These are phyloP conservation scores for Coemansia sp. DNA, from an alignment of 192 early-diverging fungal species.

Conservation along the genomic window DNA sequence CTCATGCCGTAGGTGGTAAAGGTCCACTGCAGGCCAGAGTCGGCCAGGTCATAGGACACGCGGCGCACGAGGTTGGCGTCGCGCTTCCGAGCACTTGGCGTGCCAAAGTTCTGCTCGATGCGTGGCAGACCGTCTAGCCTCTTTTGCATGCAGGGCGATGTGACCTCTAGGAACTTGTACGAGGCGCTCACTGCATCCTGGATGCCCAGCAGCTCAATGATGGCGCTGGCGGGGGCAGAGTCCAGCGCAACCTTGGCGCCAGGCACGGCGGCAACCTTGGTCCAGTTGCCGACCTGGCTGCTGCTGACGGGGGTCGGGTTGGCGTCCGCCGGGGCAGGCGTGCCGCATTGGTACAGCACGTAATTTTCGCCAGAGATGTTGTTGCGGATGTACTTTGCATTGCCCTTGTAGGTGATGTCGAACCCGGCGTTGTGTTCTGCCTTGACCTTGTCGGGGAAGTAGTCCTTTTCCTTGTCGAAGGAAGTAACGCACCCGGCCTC, in stretches of 20 bases:
- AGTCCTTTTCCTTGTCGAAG: slow-evolving; percentile 31
- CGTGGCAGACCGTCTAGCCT: slow-evolving; percentile 34
- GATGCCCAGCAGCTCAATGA: slow-evolving; percentile 31
- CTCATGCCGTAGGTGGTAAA: slow-evolving; percentile 50
- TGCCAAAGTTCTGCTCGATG: slow-evolving; percentile 33
- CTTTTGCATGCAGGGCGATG: slow-evolving; percentile 52
- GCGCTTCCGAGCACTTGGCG: slow-evolving; percentile 8
- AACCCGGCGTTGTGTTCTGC: slow-evolving; percentile 55
- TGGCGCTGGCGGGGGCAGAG: slow-evolving; percentile 40
- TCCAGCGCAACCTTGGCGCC: slow-evolving; percentile 32
- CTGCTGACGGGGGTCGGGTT: slow-evolving; percentile 43
- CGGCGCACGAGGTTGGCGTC: slow-evolving; percentile 15
- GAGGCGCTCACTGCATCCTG: slow-evolving; percentile 30
- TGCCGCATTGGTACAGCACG: slow-evolving; percentile 69
- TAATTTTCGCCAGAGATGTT: slow-evolving; percentile 50
- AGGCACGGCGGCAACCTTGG: slow-evolving; percentile 37
- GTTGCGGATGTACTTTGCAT: slow-evolving; percentile 64
- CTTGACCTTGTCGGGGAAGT: slow-evolving; percentile 50
- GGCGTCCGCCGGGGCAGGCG: slow-evolving; percentile 42
- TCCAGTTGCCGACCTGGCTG: slow-evolving; percentile 42
- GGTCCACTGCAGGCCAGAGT: slow-evolving; percentile 50
- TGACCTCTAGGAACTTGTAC: slow-evolving; percentile 34
- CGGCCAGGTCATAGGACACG: slow-evolving; percentile 40
- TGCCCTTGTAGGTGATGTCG: slow-evolving; percentile 55
- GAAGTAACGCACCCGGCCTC: slow-evolving; percentile 21